phyloP scores from a whole-genome alignment of 164 flowering plant genomes.

The Aristolochia californica region DNA sequence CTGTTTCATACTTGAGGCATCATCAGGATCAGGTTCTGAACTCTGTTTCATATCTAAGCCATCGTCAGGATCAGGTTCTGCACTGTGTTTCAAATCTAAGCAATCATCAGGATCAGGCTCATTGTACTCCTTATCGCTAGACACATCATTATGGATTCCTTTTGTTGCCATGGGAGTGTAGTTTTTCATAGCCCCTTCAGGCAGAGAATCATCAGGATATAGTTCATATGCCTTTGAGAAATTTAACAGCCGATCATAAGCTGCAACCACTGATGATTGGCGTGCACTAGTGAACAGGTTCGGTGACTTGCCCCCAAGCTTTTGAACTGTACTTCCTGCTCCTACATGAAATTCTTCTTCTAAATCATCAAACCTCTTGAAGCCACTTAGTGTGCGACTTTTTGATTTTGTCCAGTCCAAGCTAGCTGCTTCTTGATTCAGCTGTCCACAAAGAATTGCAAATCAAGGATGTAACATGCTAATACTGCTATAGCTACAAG shows the following conservation, averaged over 20 bases:
- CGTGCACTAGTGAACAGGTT: constrained; percentile 50
- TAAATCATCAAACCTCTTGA: constrained; percentile 18
- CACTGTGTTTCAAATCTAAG: constrained; percentile 4
- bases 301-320: constrained; percentile 62
- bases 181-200: constrained; percentile 4
- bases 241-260: constrained; percentile 46
- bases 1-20: constrained; percentile 2
- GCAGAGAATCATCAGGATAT: constrained; percentile 14
- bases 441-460: constrained; percentile 32
- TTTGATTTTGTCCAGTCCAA: constrained; percentile 92
- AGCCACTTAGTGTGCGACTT: constrained; percentile 55
- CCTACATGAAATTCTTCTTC: constrained; percentile 33
- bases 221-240: constrained; percentile 11
- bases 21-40: constrained; percentile 14
- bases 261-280: constrained; percentile 75
- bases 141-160: background rate
- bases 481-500: too few relatives aligned
- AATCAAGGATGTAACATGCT: background rate
- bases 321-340: constrained; percentile 29
- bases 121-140: background rate
- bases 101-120: constrained; percentile 16
- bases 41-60: background rate
- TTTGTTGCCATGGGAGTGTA: background rate
- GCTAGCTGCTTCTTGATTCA: constrained; percentile 68
- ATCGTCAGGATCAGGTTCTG: constrained; percentile 35